A percentile compares a stretch with the other conserved stretches of the same genome.
Evolutionary conservation across 306 rosid species (phyloP).

Genomic region (Prunus padus): DNA sequence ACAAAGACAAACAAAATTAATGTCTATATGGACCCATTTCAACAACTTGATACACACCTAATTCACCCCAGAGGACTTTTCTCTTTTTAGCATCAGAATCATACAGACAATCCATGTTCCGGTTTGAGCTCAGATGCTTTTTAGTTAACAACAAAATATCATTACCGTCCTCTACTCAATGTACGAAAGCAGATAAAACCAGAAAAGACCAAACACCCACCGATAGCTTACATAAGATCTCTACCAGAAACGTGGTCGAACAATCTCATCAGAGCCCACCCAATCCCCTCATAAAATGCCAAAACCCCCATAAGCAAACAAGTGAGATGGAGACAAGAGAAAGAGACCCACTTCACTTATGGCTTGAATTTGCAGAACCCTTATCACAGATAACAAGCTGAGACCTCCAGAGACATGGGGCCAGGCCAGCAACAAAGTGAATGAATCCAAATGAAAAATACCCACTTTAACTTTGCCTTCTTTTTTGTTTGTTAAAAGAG

Average conservation of each 20-base stretch:
- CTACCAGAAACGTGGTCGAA: constrained; percentile 39
- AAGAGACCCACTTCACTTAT: constrained; percentile 32
- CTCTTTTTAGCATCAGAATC: neutral
- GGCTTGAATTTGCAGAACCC: constrained; percentile 39
- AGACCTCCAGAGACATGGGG: constrained; percentile 22
- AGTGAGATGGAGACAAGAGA: constrained; percentile 12
- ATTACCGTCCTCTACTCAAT: constrained; percentile 1
- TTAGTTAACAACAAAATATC: constrained; percentile 8
- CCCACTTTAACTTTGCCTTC: constrained; percentile 24
- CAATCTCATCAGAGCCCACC: constrained; percentile 30
- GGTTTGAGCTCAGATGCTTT: constrained; percentile 1
- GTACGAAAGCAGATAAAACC: constrained; percentile 13
- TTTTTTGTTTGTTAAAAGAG: constrained; percentile 42
- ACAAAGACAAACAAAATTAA: constrained; percentile 6
- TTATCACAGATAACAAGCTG: constrained; percentile 1
- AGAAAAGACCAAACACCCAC: constrained; percentile 24
- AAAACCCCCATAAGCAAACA: constrained; percentile 28
- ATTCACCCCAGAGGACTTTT: neutral
- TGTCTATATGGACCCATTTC: constrained; percentile 1
- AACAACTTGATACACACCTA: neutral
- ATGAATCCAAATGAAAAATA: constrained; percentile 38
- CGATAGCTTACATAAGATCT: constrained; percentile 31
- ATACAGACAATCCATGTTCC: neutral
- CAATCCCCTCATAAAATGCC: constrained; percentile 35
- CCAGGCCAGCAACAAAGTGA: constrained; percentile 2